phyloP scores from a whole-genome alignment of 192 early-diverging fungal species.

The Gamsiella multidivaricata region DNA sequence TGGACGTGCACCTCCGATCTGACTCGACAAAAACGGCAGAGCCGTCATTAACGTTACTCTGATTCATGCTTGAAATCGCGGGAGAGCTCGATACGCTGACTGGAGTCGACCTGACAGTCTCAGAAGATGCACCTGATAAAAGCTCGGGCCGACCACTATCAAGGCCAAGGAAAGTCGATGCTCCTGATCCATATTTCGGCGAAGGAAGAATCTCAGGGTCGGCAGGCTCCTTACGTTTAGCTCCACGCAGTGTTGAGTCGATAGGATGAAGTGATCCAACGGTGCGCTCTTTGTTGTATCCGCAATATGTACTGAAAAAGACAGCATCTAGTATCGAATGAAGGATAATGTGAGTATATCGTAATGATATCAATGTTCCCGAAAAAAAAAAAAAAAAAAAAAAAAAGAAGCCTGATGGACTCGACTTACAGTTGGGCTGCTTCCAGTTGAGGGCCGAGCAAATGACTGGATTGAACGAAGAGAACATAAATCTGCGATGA shows the following conservation, averaged over 20 bases:
- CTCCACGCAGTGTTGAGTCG: neutral
- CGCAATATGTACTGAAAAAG: slow-evolving; percentile 90
- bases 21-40: slow-evolving; percentile 39
- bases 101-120: slow-evolving; percentile 24
- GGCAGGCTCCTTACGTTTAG: slow-evolving; percentile 33
- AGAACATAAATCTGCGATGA: slow-evolving; percentile 74
- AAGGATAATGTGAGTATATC: too few species aligned
- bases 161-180: neutral
- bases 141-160: slow-evolving; percentile 2
- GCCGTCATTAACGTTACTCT: too few species aligned
- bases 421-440: slow-evolving; percentile 91
- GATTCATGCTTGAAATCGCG: slow-evolving; percentile 4
- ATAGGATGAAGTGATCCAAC: neutral
- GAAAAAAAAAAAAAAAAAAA: neutral
- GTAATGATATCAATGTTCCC: neutral
- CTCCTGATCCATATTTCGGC: slow-evolving; percentile 20
- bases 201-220: slow-evolving; percentile 39
- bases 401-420: neutral
- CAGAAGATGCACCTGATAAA: slow-evolving; percentile 22
- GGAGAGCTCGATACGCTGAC: slow-evolving; percentile 8
- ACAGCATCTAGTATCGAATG: slow-evolving; percentile 87
- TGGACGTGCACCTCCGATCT: slow-evolving; percentile 65
- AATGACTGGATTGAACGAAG: slow-evolving; percentile 89
- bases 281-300: slow-evolving; percentile 60
- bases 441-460: slow-evolving; percentile 99